Evolutionary conservation across 2,329 filamentous ascomycete genomes (phyloP), one percentile per base, ranked within the genome.

Genomic region (Sporothrix pseudoabietina): DNA sequence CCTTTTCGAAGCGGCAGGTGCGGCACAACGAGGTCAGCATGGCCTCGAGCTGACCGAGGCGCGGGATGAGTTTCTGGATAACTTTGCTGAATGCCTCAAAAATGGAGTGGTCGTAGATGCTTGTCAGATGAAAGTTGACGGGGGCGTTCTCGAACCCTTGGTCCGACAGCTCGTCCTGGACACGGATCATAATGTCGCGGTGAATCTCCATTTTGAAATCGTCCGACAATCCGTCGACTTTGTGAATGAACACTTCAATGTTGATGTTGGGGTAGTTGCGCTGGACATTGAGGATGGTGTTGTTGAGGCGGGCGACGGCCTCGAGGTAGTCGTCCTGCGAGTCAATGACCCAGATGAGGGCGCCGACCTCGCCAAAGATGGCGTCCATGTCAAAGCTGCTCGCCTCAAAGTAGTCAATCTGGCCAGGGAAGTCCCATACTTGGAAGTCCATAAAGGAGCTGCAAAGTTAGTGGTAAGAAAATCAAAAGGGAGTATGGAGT

Each of bases 361-460:
- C 94, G 26, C 96, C 96, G 19, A 97, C 93, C 79, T 95, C 94
- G 77, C 94, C 92, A 82, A 99, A 99, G 78, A 98, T 95, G 79
- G 93, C 91, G 78, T 97, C 94, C 75, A 96, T 91, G 80, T 98
- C 94, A 79, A 97, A 97, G 66, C 90, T 91, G 4, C 93, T 91
- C 79, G 96, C 94, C 74, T 97, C 91, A 78, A 97, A 97, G 72
- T 89, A 85, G 83, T 98, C 93, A 76, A 98, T 89, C 82, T 98
- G 94, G 32, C 95, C 94, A 1, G 96, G 96, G 73, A 99, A 94
- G 80, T 99, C 96, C 93, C 94, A 98, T 66, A 98, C 93, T 83
- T 98, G 95, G 77, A 98, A 98, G 80, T 98, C 95, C 94, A 98
- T 98, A 81, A 99, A 98, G 3, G 96, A 98, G 77, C 94, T 98